Evolutionary conservation across 83 land plant species (phyloP).

Genomic region (Thuja plicata): DNA sequence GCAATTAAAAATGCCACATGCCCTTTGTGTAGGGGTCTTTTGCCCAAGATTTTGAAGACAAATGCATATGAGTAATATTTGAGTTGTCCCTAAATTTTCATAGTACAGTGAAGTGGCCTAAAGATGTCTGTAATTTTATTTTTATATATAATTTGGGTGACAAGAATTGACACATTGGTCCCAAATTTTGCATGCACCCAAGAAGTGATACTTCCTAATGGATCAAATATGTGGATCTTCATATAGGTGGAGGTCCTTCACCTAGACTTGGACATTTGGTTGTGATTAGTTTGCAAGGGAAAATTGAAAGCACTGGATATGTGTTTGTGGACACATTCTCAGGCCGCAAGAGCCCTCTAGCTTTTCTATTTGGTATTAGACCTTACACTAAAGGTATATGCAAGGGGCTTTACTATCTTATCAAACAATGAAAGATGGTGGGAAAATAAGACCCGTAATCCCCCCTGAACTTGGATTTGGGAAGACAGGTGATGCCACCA

Average conservation of each 20-base stretch:
- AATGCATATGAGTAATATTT: background rate
- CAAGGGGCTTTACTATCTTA: slow-evolving; percentile 74
- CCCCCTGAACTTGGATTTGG: slow-evolving; percentile 82
- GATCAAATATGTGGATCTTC: slow-evolving; percentile 68
- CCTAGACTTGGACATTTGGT: slow-evolving; percentile 81
- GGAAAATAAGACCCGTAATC: slow-evolving; percentile 67
- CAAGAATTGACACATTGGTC: background rate
- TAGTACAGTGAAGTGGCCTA: background rate
- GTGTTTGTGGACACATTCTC: slow-evolving; percentile 76
- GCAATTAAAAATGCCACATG: no score
- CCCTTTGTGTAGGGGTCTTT: no score
- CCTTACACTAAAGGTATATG: slow-evolving; percentile 88
- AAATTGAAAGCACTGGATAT: slow-evolving; percentile 33
- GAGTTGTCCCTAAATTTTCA: background rate
- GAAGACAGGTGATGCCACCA: slow-evolving; percentile 73
- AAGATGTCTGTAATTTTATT: background rate
- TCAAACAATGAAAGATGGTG: slow-evolving; percentile 77
- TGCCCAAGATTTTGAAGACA: no score
- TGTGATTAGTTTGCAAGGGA: slow-evolving; percentile 71
- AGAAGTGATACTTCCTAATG: slow-evolving; percentile 73
- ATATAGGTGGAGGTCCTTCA: slow-evolving; percentile 77
- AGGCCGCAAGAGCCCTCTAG: slow-evolving; percentile 59
- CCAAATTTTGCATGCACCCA: slow-evolving; percentile 14
- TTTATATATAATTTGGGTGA: background rate
- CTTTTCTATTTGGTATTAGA: slow-evolving; percentile 77